phyloP scores from a whole-genome alignment of 257 asterid species.

The Nicotiana sylvestris region DNA sequence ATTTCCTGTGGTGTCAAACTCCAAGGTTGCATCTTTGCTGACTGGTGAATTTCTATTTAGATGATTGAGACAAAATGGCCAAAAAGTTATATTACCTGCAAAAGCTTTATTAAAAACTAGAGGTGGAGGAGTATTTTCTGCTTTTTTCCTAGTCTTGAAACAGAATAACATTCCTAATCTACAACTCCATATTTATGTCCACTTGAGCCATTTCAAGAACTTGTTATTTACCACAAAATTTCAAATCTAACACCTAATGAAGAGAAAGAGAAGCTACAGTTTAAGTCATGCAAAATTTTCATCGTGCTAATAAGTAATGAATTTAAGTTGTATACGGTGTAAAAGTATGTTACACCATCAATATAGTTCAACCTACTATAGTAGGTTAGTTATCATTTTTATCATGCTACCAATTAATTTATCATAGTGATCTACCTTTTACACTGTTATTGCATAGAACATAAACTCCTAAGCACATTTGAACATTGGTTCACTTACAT shows the following conservation, averaged over 20 bases:
- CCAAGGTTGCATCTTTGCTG: conserved; percentile 64
- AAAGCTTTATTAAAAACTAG: conserved; percentile 41
- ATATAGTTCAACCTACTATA: too few species aligned
- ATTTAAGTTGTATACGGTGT: background rate
- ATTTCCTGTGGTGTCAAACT: conserved; percentile 55
- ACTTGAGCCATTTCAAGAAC: background rate
- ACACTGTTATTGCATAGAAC: background rate
- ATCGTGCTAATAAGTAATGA: background rate
- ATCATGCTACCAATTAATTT: background rate
- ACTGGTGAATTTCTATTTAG: conserved; percentile 83
- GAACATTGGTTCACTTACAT: conserved; percentile 38
- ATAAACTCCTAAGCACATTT: background rate
- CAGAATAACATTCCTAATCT: background rate
- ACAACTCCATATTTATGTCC: background rate
- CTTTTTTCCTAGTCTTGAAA: background rate
- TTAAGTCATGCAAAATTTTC: background rate
- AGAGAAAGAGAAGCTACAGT: background rate
- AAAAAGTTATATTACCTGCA: conserved; percentile 40
- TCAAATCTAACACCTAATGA: background rate
- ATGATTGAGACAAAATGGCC: conserved; percentile 59
- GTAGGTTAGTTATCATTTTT: background rate
- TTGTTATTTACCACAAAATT: background rate
- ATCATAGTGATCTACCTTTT: background rate
- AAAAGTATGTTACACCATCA: background rate
- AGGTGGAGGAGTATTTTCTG: conserved; percentile 19